Percentiles rank a stretch among this genome's conserved stretches.
Conservation (phyloP, 176 grass and related monocot species). For the Cymbopogon citratus region DNA sequence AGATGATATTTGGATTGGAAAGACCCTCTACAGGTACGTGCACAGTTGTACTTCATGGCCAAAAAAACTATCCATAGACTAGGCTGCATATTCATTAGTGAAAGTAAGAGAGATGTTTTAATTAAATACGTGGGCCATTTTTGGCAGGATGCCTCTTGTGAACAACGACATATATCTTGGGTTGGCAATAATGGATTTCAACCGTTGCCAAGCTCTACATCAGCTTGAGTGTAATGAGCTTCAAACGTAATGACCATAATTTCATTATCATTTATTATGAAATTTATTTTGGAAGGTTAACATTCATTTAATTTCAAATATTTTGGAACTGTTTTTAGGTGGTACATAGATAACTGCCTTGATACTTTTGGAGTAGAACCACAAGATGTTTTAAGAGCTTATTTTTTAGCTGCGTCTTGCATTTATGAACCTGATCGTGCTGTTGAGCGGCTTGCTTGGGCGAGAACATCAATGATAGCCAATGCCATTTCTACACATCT, state of each 20-base stretch:
- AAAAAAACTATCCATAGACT: not conserved
- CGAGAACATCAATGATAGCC: constrained; percentile 37
- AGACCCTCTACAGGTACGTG: constrained; percentile 94
- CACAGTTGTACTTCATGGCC: not conserved
- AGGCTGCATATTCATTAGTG: not conserved
- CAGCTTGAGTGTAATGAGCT: constrained; percentile 60
- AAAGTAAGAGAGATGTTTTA: not conserved
- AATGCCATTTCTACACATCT: constrained; percentile 35
- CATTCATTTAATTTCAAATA: not conserved
- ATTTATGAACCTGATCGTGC: constrained; percentile 66
- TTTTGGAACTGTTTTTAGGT: constrained; percentile 34
- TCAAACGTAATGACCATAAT: constrained; percentile 41
- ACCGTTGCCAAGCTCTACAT: constrained; percentile 69
- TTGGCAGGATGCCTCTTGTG: constrained; percentile 78
- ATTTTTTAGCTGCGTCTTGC: constrained; percentile 49
- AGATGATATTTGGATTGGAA: constrained; percentile 82
- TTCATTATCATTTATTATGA: not conserved
- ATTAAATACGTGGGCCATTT: not conserved
- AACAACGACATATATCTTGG: constrained; percentile 65
- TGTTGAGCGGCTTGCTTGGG: constrained; percentile 58
- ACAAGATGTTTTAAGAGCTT: constrained; percentile 47
- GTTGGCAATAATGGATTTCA: constrained; percentile 74
- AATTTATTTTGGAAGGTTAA: not conserved
- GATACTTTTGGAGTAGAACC: constrained; percentile 20
- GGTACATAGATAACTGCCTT: constrained; percentile 48